Evolutionary conservation across 176 grass and related monocot species (phyloP).

Genomic region (Oryza nivara): DNA sequence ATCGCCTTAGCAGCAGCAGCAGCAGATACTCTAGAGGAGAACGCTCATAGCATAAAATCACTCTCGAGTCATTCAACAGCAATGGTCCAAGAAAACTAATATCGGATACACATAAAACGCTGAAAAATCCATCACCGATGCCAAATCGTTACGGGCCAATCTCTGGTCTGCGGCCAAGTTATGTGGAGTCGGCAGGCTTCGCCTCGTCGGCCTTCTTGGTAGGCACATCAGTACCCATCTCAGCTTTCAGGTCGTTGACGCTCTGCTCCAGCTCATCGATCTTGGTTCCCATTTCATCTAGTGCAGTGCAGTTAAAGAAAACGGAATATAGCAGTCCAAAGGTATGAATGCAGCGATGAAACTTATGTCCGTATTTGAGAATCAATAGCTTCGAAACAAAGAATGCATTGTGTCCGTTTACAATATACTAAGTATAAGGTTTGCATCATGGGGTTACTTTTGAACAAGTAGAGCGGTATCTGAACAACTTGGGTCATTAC

Average conservation of each 20-base stretch:
- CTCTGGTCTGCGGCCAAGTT: conserved; percentile 24
- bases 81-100: conserved; percentile 20
- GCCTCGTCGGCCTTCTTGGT: conserved; percentile 64
- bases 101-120: conserved; percentile 11
- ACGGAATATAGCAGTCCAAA: conserved; percentile 15
- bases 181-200: conserved; percentile 52
- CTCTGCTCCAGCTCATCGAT: conserved; percentile 94
- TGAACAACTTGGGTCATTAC: not conserved
- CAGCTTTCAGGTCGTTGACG: conserved; percentile 86
- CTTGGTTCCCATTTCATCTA: conserved; percentile 94
- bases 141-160: conserved; percentile 24
- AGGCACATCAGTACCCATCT: conserved; percentile 61
- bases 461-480: not conserved
- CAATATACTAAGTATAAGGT: not conserved
- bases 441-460: not conserved
- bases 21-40: not conserved
- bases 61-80: conserved; percentile 4
- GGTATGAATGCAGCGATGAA: not conserved
- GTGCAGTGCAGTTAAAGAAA: conserved; percentile 75
- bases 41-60: conserved; percentile 14
- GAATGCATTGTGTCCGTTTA: not conserved
- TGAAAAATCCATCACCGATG: conserved; percentile 3
- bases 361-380: conserved; percentile 8
- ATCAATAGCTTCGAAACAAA: not conserved
- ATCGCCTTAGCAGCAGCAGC: conserved; percentile 4